Evolutionary conservation across 306 rosid species (phyloP).

Genomic region (Elaeagnus macrophylla): DNA sequence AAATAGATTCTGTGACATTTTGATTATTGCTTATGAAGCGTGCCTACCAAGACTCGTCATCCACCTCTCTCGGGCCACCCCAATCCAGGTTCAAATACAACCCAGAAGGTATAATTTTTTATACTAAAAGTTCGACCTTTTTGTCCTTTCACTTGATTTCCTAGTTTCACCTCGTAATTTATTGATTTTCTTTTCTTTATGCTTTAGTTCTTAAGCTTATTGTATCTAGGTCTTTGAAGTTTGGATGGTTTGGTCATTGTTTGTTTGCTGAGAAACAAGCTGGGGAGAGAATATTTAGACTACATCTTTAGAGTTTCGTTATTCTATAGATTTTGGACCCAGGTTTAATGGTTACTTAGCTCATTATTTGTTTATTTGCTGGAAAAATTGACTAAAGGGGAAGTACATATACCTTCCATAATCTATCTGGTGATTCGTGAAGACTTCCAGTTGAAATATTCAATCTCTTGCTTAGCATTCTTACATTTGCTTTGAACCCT

Average conservation of each 20-base stretch:
- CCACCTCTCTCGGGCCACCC: constrained; percentile 68
- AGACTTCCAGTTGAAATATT: constrained; percentile 7
- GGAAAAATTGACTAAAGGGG: constrained; percentile 8
- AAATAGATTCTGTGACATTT: constrained; percentile 7
- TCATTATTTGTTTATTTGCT: constrained; percentile 7
- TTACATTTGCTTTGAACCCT: not conserved
- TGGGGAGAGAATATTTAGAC: not conserved
- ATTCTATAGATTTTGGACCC: constrained; percentile 1
- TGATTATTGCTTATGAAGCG: constrained; percentile 58
- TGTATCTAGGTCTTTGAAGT: constrained; percentile 30
- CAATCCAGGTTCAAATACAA: constrained; percentile 67
- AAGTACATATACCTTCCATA: not conserved
- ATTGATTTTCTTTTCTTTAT: constrained; percentile 17
- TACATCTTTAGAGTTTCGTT: not conserved
- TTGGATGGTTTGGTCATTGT: constrained; percentile 14
- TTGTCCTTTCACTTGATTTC: constrained; percentile 16
- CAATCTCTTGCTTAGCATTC: not conserved
- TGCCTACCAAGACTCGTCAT: constrained; percentile 60
- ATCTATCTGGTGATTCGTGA: constrained; percentile 5
- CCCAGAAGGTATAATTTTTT: constrained; percentile 57
- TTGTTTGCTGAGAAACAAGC: constrained; percentile 18
- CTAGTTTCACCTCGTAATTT: constrained; percentile 12
- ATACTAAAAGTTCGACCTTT: not conserved
- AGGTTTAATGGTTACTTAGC: not conserved
- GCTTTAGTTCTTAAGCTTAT: constrained; percentile 4